phyloP scores from a whole-genome alignment of 106 monocot species.

The Cymbidium sinense region DNA sequence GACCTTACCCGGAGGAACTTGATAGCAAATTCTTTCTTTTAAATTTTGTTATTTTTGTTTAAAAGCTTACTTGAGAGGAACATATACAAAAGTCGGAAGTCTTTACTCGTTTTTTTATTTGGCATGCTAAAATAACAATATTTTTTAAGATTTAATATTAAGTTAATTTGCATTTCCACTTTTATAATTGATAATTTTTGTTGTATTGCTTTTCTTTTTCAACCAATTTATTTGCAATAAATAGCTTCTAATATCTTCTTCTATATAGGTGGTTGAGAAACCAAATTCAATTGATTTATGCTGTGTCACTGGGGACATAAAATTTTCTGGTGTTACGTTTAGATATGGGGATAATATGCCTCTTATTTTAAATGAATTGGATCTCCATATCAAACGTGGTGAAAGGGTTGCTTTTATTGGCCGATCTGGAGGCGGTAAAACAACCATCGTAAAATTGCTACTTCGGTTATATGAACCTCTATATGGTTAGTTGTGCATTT shows the following conservation, averaged over 20 bases:
- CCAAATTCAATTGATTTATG: constrained; percentile 48
- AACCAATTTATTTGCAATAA: neutral
- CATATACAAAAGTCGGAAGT: no score
- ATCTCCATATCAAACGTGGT: constrained; percentile 66
- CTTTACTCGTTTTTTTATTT: no score
- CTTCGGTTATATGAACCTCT: constrained; percentile 78
- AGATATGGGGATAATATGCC: constrained; percentile 58
- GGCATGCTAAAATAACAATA: no score
- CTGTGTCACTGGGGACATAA: constrained; percentile 59
- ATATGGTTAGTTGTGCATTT: constrained; percentile 30
- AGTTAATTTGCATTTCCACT: no score
- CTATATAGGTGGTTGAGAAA: constrained; percentile 49
- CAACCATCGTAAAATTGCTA: constrained; percentile 68
- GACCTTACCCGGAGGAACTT: no score
- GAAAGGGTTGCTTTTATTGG: constrained; percentile 79
- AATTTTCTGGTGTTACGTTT: constrained; percentile 68
- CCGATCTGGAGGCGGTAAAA: constrained; percentile 84
- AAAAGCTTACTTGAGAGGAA: no score
- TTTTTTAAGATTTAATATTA: no score
- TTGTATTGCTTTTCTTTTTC: neutral
- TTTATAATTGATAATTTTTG: neutral
- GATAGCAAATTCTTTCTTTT: neutral
- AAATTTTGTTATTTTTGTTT: neutral
- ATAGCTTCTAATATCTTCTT: neutral
- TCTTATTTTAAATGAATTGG: constrained; percentile 44